Base-by-base conservation (phyloP, 164 flowering plant genomes). In the Platanus orientalis region DNA sequence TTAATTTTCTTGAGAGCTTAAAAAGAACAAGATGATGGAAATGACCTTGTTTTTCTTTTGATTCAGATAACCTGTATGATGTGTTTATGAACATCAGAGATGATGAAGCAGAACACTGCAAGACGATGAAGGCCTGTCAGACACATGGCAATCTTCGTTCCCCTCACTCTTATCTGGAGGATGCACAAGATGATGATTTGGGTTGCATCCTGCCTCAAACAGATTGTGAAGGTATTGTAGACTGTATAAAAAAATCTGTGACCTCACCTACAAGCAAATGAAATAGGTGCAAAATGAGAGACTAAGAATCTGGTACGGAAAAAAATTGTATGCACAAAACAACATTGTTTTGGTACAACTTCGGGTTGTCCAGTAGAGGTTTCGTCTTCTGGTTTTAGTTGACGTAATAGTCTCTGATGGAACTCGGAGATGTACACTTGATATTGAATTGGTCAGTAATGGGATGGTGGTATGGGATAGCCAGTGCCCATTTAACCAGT, bases 51-150 rank as follows among this genome's bases (percentile, higher is more conserved):
- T 25, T 25, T n/a, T 63, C 23, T 52, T 58, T 42, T 66, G 12
- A 39, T 67, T 51, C 90, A 90, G 97, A 87, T 58, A 94, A 89
- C 61, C 65, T 90, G 83, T 90, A 90, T 32, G 96, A 89, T 65
- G 93, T 86, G 49, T 94, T 94, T 71, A 12, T 86, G 42, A 94
- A 94, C 79, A 80, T 91, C 39, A 76, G 96, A 78, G 97, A 91
- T 13, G 99, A 91, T 59, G 96, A 94, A 83, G 97, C 90, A 24
- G 99, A 94, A 68, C 96, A 94, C 73, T 91, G 97, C 68, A 91
- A 94, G 93, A 91, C 97, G 7, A 94, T 91, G 99, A 91, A 73
- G 75, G 93, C 93, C 28, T 94, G 97, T 59, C 97, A 94, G 69
- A 88, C 82, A 53, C 93, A 72, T 71, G 99, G 97, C 17, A 87